A percentile compares a stretch with the other conserved stretches of the same genome.
Conservation (phyloP, 2,329 filamentous ascomycete genomes). For the Didymella glomerata region DNA sequence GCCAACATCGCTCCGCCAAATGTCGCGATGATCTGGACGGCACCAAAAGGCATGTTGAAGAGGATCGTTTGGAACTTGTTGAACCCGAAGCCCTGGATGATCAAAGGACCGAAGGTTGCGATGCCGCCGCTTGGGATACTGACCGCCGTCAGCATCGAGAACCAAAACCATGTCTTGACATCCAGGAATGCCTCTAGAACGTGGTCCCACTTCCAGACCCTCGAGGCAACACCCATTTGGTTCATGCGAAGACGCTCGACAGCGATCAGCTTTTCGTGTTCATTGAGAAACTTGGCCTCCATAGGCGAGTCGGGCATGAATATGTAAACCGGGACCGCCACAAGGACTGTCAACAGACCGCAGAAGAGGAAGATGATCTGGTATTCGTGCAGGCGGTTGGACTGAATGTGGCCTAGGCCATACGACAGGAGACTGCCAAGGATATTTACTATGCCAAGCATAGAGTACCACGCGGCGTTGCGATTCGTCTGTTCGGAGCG, state of each 20-base stretch:
- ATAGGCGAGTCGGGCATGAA: conserved; percentile 72
- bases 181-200: conserved; percentile 64
- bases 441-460: conserved; percentile 68
- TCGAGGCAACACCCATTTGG: conserved; percentile 53
- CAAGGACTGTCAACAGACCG: conserved; percentile 59
- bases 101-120: conserved; percentile 66
- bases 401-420: conserved; percentile 66
- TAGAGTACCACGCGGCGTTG: conserved; percentile 67
- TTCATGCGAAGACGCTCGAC: conserved; percentile 62
- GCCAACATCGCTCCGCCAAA: conserved; percentile 66
- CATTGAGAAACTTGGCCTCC: conserved; percentile 64
- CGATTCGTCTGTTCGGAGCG: conserved; percentile 66
- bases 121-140: conserved; percentile 66
- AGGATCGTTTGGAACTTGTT: conserved; percentile 64
- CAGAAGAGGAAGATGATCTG: conserved; percentile 51
- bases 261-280: conserved; percentile 65
- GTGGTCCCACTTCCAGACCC: conserved; percentile 62
- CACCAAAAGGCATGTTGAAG: conserved; percentile 69
- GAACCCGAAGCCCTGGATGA: conserved; percentile 67
- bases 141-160: conserved; percentile 52
- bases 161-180: conserved; percentile 68
- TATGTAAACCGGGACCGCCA: conserved; percentile 59
- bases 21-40: conserved; percentile 67
- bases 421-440: conserved; percentile 65
- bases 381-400: conserved; percentile 50